phyloP scores from a whole-genome alignment of 495 filamentous ascomycete species.

The Penicillium nucicola region DNA sequence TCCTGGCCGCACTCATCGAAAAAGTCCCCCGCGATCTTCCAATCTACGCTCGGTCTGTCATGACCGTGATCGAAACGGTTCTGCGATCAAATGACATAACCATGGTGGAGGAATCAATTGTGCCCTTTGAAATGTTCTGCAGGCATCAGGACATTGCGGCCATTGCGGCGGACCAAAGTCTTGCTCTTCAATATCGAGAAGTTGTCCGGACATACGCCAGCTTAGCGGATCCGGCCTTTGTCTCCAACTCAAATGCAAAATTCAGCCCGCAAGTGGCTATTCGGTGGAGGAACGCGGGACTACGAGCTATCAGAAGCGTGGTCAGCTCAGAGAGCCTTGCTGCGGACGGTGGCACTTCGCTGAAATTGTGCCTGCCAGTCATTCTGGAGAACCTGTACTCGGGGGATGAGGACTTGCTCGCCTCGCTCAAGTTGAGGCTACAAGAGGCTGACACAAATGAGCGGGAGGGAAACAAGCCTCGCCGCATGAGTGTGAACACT shows the following conservation, averaged over 20 bases:
- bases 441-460: slow-evolving; percentile 63
- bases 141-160: slow-evolving; percentile 73
- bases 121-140: slow-evolving; percentile 82
- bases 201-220: slow-evolving; percentile 74
- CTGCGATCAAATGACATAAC: slow-evolving; percentile 78
- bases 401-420: slow-evolving; percentile 65
- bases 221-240: slow-evolving; percentile 54
- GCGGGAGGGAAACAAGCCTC: slow-evolving; percentile 52
- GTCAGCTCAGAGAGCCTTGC: slow-evolving; percentile 74
- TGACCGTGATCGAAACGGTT: slow-evolving; percentile 74
- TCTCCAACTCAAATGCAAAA: slow-evolving; percentile 41
- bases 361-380: slow-evolving; percentile 73
- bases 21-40: slow-evolving; percentile 86
- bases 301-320: slow-evolving; percentile 75
- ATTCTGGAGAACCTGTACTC: slow-evolving; percentile 83
- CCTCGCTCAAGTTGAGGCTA: slow-evolving; percentile 57
- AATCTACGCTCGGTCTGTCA: slow-evolving; percentile 75
- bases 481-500: slow-evolving; percentile 75
- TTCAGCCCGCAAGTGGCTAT: slow-evolving; percentile 66
- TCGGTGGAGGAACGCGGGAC: slow-evolving; percentile 76
- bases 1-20: slow-evolving; percentile 83
- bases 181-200: slow-evolving; percentile 74
- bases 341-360: slow-evolving; percentile 67
- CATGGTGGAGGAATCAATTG: slow-evolving; percentile 82
- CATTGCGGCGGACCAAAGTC: slow-evolving; percentile 76